Evolutionary conservation across 495 filamentous ascomycete genomes (phyloP).

Genomic region (Penicillium chermesinum): DNA sequence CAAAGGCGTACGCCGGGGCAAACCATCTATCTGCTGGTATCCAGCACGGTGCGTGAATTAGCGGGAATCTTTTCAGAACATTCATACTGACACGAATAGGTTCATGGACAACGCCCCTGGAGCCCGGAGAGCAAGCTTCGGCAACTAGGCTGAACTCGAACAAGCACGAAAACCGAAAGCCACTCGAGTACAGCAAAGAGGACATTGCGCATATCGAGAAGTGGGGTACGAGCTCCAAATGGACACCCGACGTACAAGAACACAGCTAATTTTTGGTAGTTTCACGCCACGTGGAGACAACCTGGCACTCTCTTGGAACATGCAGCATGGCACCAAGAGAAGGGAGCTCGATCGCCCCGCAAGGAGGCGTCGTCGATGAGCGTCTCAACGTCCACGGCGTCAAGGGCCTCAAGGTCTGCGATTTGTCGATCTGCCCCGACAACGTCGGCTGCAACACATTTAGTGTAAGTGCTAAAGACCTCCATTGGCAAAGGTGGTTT

Average conservation of each 20-base stretch:
- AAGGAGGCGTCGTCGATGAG: slow-evolving; percentile 70
- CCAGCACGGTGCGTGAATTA: slow-evolving; percentile 42
- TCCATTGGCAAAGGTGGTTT: background rate
- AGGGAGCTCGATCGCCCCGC: slow-evolving; percentile 74
- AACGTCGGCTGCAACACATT: slow-evolving; percentile 79
- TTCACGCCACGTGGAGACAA: slow-evolving; percentile 66
- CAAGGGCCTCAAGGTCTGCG: slow-evolving; percentile 74
- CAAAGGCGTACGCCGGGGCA: slow-evolving; percentile 66
- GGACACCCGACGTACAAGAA: background rate
- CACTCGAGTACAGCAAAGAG: slow-evolving; percentile 60
- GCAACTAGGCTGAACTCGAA: slow-evolving; percentile 45
- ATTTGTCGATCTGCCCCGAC: slow-evolving; percentile 75
- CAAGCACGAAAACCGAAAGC: slow-evolving; percentile 50
- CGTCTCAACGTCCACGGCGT: slow-evolving; percentile 77
- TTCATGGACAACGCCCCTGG: slow-evolving; percentile 40
- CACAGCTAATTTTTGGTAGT: slow-evolving; percentile 14
- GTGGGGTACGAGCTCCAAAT: slow-evolving; percentile 52
- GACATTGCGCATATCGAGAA: slow-evolving; percentile 70
- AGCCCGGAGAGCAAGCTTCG: slow-evolving; percentile 44
- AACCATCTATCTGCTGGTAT: slow-evolving; percentile 71
- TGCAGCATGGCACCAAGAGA: slow-evolving; percentile 78
- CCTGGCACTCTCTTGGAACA: slow-evolving; percentile 67
- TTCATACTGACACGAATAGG: slow-evolving; percentile 11
- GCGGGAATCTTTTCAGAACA: background rate
- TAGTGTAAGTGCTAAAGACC: slow-evolving; percentile 29